phyloP scores from a whole-genome alignment of 2,329 filamentous ascomycete genomes.

The Cordyceps fumosorosea region DNA sequence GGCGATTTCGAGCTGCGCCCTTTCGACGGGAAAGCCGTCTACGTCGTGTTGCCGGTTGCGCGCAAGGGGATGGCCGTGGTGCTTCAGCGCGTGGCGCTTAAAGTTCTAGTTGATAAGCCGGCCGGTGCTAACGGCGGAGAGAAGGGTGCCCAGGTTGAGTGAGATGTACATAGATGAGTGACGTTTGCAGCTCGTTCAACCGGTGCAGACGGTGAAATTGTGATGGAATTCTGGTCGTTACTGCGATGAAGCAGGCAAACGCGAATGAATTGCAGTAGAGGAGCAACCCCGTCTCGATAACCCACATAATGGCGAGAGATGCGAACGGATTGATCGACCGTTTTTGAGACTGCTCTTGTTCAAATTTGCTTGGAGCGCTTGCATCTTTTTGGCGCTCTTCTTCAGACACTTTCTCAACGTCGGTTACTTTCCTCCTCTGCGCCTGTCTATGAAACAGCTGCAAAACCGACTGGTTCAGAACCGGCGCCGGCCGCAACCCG shows the following conservation, averaged over 20 bases:
- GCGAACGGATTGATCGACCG: neutral
- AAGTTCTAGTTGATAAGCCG: constrained; percentile 58
- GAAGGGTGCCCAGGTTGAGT: neutral
- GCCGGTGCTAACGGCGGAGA: constrained; percentile 25
- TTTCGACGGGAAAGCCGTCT: constrained; percentile 36
- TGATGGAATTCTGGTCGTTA: neutral
- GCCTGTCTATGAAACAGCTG: no score
- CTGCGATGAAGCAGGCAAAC: neutral
- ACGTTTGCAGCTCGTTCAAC: neutral
- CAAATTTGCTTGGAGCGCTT: no score
- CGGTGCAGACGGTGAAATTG: neutral
- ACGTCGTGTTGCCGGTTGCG: constrained; percentile 39
- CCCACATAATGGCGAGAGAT: neutral
- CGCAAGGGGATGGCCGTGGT: constrained; percentile 43
- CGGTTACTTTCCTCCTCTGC: no score
- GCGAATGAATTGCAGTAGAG: neutral
- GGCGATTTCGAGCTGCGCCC: constrained; percentile 34
- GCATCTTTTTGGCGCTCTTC: no score
- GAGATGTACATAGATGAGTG: neutral
- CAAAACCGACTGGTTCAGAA: no score
- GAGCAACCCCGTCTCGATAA: neutral
- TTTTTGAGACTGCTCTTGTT: no score
- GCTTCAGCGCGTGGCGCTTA: constrained; percentile 42
- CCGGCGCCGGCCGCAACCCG: no score
- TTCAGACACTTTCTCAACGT: no score